Evolutionary conservation across 1,139 yeast genomes (phyloP).

Genomic region (Taphrina wiesneri): DNA sequence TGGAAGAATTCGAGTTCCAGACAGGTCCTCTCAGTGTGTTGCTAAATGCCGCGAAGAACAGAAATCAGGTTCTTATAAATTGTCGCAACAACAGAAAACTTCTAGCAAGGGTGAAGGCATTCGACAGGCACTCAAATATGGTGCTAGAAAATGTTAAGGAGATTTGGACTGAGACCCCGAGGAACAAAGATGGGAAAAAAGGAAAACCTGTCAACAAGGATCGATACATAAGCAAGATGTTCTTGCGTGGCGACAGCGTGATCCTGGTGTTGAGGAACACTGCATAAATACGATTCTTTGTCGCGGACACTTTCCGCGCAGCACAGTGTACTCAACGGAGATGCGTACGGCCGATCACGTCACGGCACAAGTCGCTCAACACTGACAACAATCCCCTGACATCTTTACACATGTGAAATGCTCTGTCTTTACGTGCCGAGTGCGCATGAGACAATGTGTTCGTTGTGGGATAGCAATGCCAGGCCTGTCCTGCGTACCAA

Average conservation of each 20-base stretch:
- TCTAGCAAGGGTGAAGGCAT: constrained; percentile 86
- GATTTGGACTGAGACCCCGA: constrained; percentile 75
- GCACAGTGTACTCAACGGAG: too few relatives aligned
- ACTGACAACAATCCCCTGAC: too few relatives aligned
- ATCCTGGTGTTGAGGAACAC: constrained; percentile 67
- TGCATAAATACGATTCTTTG: constrained; percentile 8
- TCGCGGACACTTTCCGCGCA: too few relatives aligned
- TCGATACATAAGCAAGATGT: constrained; percentile 83
- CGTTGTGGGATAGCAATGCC: too few relatives aligned
- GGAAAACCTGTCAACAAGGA: constrained; percentile 73
- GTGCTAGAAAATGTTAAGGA: constrained; percentile 90
- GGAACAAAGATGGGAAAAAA: constrained; percentile 66
- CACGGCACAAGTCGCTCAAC: too few relatives aligned
- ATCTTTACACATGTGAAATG: too few relatives aligned
- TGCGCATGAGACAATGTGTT: too few relatives aligned
- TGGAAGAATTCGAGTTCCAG: constrained; percentile 86
- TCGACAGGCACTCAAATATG: constrained; percentile 94
- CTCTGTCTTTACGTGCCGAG: too few relatives aligned
- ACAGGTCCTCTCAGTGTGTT: constrained; percentile 90
- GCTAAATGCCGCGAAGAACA: constrained; percentile 73
- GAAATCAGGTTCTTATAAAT: constrained; percentile 78
- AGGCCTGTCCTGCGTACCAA: too few relatives aligned
- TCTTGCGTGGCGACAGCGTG: constrained; percentile 92
- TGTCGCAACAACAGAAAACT: constrained; percentile 91
- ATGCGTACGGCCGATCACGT: too few relatives aligned